These are phyloP conservation scores for Rhynchospora tenuis DNA, from an alignment of 176 grass and related monocot species.

Conservation along the genomic window DNA sequence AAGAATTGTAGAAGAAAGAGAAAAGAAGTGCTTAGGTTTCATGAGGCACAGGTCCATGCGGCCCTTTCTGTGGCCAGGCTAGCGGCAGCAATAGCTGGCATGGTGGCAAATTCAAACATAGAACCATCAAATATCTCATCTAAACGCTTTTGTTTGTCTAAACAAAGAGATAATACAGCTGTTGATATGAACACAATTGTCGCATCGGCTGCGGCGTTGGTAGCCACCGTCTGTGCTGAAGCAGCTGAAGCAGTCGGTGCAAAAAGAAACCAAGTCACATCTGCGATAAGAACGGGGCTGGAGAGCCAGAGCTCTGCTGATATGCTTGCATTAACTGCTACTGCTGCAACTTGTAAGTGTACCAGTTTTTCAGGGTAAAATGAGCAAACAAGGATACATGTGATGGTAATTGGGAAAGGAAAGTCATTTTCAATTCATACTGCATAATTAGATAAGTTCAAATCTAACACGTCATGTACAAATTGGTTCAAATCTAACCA, in stretches of 20 bases:
- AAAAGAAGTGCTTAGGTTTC: conserved; percentile 59
- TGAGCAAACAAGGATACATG: not conserved
- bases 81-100: conserved; percentile 54
- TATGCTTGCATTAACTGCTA: conserved; percentile 56
- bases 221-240: conserved; percentile 91
- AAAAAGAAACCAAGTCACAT: conserved; percentile 40
- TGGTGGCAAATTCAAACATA: conserved; percentile 41
- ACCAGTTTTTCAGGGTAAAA: not conserved
- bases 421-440: not conserved
- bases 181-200: conserved; percentile 36
- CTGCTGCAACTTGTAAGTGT: conserved; percentile 66
- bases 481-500: not conserved
- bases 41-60: conserved; percentile 67
- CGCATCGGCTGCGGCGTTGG: conserved; percentile 59
- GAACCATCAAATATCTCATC: conserved; percentile 5
- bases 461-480: not conserved
- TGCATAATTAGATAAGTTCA: not conserved
- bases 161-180: not conserved
- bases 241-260: conserved; percentile 54
- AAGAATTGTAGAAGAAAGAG: conserved; percentile 34
- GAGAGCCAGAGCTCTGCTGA: conserved; percentile 48
- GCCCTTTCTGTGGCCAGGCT: conserved; percentile 74
- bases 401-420: not conserved
- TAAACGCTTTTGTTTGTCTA: conserved; percentile 1
- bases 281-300: conserved; percentile 46